A percentile compares a stretch with the other conserved stretches of the same genome.
Evolutionary conservation across 768 basidiomycete genomes (phyloP).

Genomic region (Leccinum rimulosum): DNA sequence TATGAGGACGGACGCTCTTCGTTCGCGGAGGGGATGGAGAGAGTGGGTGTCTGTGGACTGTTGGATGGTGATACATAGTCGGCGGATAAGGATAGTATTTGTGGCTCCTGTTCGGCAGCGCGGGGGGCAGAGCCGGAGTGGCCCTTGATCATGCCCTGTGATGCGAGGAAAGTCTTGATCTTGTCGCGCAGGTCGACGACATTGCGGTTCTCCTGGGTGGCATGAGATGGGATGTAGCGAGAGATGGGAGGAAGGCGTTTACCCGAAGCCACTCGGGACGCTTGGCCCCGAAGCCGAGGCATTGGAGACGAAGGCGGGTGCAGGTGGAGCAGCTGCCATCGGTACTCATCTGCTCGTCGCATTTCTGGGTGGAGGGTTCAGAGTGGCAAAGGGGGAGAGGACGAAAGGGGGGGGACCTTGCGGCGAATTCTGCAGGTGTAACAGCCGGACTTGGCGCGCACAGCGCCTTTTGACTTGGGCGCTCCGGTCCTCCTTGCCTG

Average conservation of each 20-base stretch:
- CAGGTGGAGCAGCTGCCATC: slow-evolving; percentile 73
- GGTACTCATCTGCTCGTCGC: slow-evolving; percentile 67
- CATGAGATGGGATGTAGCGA: slow-evolving; percentile 6
- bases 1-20: slow-evolving; percentile 38
- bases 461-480: slow-evolving; percentile 76
- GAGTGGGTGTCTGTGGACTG: slow-evolving; percentile 47
- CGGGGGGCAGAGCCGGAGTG: slow-evolving; percentile 72
- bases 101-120: slow-evolving; percentile 52
- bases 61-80: slow-evolving; percentile 39
- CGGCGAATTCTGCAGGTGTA: slow-evolving; percentile 86
- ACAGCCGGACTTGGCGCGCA: slow-evolving; percentile 85
- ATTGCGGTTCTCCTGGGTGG: slow-evolving; percentile 60
- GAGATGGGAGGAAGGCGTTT: slow-evolving; percentile 1
- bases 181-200: slow-evolving; percentile 69
- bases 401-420: slow-evolving; percentile 52
- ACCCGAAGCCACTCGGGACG: slow-evolving; percentile 86
- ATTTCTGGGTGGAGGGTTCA: slow-evolving; percentile 56
- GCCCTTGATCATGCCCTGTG: slow-evolving; percentile 88
- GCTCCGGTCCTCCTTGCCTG: slow-evolving; percentile 45
- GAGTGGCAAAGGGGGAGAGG: not conserved
- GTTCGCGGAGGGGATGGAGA: slow-evolving; percentile 42
- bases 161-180: slow-evolving; percentile 75
- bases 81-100: slow-evolving; percentile 49
- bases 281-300: slow-evolving; percentile 82
- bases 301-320: slow-evolving; percentile 75